These are phyloP conservation scores for Nicotiana undulata DNA, from an alignment of 257 asterid genomes.

Conservation along the genomic window DNA sequence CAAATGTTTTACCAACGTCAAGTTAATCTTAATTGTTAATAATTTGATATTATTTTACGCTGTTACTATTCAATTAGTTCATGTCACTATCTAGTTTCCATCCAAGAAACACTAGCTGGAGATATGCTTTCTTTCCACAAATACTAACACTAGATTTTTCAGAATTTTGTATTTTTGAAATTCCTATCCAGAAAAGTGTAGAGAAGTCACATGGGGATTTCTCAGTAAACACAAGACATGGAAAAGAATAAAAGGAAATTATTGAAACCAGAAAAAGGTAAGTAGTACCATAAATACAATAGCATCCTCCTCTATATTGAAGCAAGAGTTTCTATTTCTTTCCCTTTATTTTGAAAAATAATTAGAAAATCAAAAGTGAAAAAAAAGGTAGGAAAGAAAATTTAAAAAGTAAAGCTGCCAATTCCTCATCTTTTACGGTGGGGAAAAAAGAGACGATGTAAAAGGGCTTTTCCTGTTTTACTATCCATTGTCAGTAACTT, in stretches of 20 bases:
- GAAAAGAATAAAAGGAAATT: constrained; percentile 1
- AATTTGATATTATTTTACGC: too few relatives aligned
- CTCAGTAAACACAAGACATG: neutral
- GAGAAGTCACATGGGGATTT: neutral
- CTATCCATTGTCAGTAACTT: constrained; percentile 4
- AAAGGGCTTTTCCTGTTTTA: constrained; percentile 5
- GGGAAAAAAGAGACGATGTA: neutral
- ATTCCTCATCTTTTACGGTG: constrained; percentile 6
- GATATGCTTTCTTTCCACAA: neutral
- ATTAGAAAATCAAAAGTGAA: neutral
- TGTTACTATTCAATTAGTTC: too few relatives aligned
- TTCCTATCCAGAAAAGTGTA: neutral
- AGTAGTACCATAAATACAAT: constrained; percentile 4
- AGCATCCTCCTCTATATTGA: neutral
- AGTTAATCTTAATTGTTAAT: neutral
- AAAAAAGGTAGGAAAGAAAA: neutral
- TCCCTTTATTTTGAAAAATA: neutral
- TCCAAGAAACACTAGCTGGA: constrained; percentile 3
- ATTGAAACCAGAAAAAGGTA: constrained; percentile 2
- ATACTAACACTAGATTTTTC: neutral
- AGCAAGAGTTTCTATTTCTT: neutral
- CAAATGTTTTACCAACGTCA: neutral
- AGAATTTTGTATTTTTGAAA: neutral
- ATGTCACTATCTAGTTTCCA: constrained; percentile 3
- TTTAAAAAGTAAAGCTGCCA: neutral